Evolutionary conservation across 2,329 filamentous ascomycete species (phyloP), one percentile per base, ranked within the genome.

Genomic region (Tricladium varicosporioides): DNA sequence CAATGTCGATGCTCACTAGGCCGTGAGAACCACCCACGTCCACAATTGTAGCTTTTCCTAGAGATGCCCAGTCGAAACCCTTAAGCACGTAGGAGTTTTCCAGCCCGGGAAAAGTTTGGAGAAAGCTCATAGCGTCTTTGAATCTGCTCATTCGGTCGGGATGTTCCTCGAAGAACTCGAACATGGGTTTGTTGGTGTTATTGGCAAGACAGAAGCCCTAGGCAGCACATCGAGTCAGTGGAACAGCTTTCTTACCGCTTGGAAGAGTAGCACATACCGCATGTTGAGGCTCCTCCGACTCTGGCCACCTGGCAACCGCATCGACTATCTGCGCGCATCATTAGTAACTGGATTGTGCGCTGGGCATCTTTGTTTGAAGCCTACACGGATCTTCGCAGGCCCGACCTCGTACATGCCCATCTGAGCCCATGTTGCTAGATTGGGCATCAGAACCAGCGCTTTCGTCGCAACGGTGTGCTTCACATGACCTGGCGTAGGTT

Each of bases 11-110:
- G 7, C 60, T 60, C 27, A 65, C 57, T 31, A 51, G 57, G 3
- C 67, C 67, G 44, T 64, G 56, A 8, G 63, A 65, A 1, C 68
- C 67, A 9, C 66, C 65, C 33, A 70, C 58, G 18, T 54, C 52
- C 5, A 54, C 52, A 7, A 54, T 33, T 16, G 32, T 40, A 14
- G 27, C 31, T 15, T 11, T 31, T 13, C 36, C 36, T 14, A 44
- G 33, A 2, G 49, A 43, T 4, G 33, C 14, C 33, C 33, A 51
- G 32, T 36, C 10, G 11, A 16, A 46, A 31, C 46, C 32, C 10
- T 33, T 15, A 3, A 53, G 11, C 16, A 53, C 9, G 43, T 53
- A 14, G 9, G 44, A 46, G n/a, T 19, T 15, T 40, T 40, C 44
- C 9, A 27, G 46, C 9, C 51, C 51, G 15, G 27, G 15, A 15